A percentile compares a stretch with the other conserved stretches of the same genome.
These are phyloP conservation scores for Clitopilus passeckerianus DNA, from an alignment of 768 basidiomycete species.

Conservation along the genomic window DNA sequence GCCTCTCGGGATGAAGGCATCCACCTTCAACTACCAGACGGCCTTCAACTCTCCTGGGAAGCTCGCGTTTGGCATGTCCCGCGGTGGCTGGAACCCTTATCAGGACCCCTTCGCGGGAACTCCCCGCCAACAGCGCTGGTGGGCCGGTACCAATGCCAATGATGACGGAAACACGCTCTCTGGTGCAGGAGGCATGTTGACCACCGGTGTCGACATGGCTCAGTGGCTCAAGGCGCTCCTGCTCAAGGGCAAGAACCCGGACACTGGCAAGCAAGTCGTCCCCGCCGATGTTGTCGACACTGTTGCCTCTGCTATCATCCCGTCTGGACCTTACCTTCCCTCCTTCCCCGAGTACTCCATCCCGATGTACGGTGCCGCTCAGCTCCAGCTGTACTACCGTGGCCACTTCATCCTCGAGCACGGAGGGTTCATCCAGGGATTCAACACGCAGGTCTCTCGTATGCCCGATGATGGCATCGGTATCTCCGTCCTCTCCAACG, in stretches of 20 bases:
- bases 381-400: constrained; percentile 5
- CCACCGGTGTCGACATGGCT: constrained; percentile 20
- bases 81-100: constrained; percentile 1
- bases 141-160: constrained; percentile 4
- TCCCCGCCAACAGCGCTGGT: background rate
- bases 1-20: constrained; percentile 18
- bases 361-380: constrained; percentile 18
- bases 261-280: constrained; percentile 16
- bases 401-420: background rate
- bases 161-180: constrained; percentile 20
- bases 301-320: constrained; percentile 16
- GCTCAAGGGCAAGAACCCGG: constrained; percentile 17
- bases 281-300: constrained; percentile 16
- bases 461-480: constrained; percentile 15
- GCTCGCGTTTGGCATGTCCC: constrained; percentile 16
- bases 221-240: constrained; percentile 23
- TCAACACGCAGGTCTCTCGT: constrained; percentile 9
- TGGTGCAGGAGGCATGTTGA: constrained; percentile 24
- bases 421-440: constrained; percentile 7
- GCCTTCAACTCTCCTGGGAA: constrained; percentile 19
- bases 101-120: background rate
- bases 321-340: constrained; percentile 2
- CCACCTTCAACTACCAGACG: constrained; percentile 19
- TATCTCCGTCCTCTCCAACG: constrained; percentile 22
- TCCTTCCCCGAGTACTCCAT: constrained; percentile 16